Percentiles rank a stretch among this genome's conserved stretches.
Conservation (phyloP, 192 early-diverging fungal genomes). For the Backusella tuberculispora region DNA sequence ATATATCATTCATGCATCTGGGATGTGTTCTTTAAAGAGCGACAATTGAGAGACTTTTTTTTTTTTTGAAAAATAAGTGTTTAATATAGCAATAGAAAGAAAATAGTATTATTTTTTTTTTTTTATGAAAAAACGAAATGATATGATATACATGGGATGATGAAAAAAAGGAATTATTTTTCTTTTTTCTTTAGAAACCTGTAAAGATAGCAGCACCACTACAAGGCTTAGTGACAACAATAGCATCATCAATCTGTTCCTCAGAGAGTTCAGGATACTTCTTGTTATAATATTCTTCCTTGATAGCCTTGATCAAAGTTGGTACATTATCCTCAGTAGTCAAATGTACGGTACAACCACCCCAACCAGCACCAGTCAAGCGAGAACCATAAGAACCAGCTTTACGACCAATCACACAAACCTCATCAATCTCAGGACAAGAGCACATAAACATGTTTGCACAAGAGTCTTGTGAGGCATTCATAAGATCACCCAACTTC, state of each 20-base stretch:
- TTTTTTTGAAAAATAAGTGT: no score
- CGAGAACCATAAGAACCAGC: slow-evolving; percentile 82
- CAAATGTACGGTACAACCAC: slow-evolving; percentile 82
- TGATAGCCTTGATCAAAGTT: slow-evolving; percentile 64
- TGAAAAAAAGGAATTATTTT: not conserved
- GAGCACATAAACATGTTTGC: slow-evolving; percentile 82
- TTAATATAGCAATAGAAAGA: no score
- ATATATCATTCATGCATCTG: no score
- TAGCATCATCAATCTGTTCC: slow-evolving; percentile 51
- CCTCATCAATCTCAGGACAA: slow-evolving; percentile 81
- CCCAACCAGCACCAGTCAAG: slow-evolving; percentile 94
- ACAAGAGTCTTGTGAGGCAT: slow-evolving; percentile 85
- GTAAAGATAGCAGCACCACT: slow-evolving; percentile 49
- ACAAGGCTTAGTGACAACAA: slow-evolving; percentile 54
- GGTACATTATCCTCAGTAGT: slow-evolving; percentile 64
- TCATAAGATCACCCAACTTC: slow-evolving; percentile 83
- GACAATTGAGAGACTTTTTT: no score
- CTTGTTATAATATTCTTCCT: slow-evolving; percentile 66
- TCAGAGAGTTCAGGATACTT: slow-evolving; percentile 52
- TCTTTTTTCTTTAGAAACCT: slow-evolving; percentile 20
- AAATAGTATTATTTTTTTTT: not conserved
- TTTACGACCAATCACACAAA: slow-evolving; percentile 62
- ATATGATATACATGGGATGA: slow-evolving; percentile 4
- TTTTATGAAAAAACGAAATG: not conserved
- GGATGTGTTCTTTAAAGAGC: no score